phyloP scores from a whole-genome alignment of 108 stramenopile species.

The Craspedostauros australis region DNA sequence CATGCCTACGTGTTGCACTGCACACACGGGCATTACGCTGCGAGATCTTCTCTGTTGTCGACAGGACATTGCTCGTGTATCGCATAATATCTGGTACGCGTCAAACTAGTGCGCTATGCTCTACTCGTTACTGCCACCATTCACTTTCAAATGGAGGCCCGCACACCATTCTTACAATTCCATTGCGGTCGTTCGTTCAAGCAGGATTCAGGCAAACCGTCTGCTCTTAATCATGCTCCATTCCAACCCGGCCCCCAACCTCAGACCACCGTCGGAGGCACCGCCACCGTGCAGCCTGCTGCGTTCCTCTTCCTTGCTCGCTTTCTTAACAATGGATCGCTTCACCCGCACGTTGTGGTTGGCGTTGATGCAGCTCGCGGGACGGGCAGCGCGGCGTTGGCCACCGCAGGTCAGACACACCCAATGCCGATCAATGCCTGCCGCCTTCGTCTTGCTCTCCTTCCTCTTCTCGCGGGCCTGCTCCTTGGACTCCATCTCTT shows the following conservation, averaged over 20 bases:
- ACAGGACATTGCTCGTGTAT: too few relatives aligned
- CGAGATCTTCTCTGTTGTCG: too few relatives aligned
- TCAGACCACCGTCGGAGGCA: slow-evolving; percentile 56
- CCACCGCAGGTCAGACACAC: slow-evolving; percentile 45
- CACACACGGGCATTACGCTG: too few relatives aligned
- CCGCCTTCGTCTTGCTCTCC: slow-evolving; percentile 2
- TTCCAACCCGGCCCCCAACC: slow-evolving; percentile 63
- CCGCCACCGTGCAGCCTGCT: slow-evolving; percentile 38
- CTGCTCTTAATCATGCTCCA: too few relatives aligned
- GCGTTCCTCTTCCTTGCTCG: slow-evolving; percentile 32
- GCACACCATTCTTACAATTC: too few relatives aligned
- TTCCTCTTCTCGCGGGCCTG: slow-evolving; percentile 17
- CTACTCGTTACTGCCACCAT: too few relatives aligned
- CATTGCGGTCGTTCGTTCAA: too few relatives aligned
- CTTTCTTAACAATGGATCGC: slow-evolving; percentile 31
- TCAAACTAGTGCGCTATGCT: too few relatives aligned
- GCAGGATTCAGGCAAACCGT: too few relatives aligned
- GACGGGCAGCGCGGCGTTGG: slow-evolving; percentile 16
- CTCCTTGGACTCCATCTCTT: slow-evolving; percentile 34
- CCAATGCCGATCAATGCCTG: slow-evolving; percentile 39
- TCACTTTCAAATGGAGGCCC: too few relatives aligned
- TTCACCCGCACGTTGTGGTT: slow-evolving; percentile 41
- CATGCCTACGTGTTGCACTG: too few relatives aligned
- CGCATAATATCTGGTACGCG: too few relatives aligned
- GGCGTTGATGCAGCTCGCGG: slow-evolving; percentile 23